phyloP scores from a whole-genome alignment of 345 rosid species.

The Gossypium mustelinum region DNA sequence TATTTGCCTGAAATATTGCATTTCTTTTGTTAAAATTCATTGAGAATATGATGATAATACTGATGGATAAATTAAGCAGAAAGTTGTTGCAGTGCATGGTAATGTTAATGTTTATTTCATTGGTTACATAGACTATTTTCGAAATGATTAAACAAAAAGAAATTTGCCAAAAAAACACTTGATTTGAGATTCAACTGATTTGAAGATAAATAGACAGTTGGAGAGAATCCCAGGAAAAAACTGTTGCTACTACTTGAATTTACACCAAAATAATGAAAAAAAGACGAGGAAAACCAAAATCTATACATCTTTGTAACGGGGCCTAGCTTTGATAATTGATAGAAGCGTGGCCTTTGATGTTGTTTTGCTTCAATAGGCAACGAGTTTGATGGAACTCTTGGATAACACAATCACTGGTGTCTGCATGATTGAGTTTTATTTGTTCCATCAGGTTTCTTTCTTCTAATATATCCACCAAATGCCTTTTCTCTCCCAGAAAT shows the following conservation, averaged over 20 bases:
- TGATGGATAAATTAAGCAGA: background rate
- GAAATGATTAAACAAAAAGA: too few species aligned
- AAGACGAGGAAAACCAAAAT: background rate
- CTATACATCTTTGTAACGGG: background rate
- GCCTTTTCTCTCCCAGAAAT: constrained; percentile 41
- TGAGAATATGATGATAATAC: background rate
- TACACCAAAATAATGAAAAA: background rate
- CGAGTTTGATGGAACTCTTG: background rate
- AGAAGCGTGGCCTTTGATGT: background rate
- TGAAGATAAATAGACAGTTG: background rate
- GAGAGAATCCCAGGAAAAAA: background rate
- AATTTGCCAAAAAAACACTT: background rate
- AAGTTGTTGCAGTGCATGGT: background rate
- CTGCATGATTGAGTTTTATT: constrained; percentile 26
- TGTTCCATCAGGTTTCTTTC: background rate
- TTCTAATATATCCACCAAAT: background rate
- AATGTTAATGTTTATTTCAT: background rate
- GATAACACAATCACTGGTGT: background rate
- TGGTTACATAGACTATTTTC: too few species aligned
- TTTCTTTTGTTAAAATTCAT: background rate
- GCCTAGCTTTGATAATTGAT: background rate
- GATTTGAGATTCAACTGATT: background rate
- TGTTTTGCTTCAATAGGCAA: background rate
- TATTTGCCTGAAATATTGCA: background rate
- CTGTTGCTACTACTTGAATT: background rate